These are phyloP conservation scores for Hamigera avellanea DNA, from an alignment of 495 filamentous ascomycete genomes.

Conservation along the genomic window DNA sequence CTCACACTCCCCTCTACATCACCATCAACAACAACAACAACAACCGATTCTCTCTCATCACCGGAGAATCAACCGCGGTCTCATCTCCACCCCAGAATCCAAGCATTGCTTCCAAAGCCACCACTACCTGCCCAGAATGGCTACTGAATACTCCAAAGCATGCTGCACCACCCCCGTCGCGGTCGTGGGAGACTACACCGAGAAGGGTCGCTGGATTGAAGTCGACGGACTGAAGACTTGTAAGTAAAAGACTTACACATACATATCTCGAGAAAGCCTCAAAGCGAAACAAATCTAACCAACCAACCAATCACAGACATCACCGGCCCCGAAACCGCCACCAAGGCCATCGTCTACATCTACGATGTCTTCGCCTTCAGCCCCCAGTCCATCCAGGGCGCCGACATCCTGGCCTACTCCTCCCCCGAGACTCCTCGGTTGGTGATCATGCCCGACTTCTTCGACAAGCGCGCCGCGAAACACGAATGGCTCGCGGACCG, in stretches of 20 bases:
- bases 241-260: slow-evolving; percentile 7
- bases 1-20: too few relatives aligned
- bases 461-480: slow-evolving; percentile 7
- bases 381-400: slow-evolving; percentile 18
- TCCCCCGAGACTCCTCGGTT: slow-evolving; percentile 10
- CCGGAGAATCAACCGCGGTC: too few relatives aligned
- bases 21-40: background rate
- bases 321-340: slow-evolving; percentile 12
- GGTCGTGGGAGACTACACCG: slow-evolving; percentile 9
- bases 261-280: too few relatives aligned
- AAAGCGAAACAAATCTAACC: background rate
- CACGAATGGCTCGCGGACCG: slow-evolving; percentile 11
- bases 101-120: too few relatives aligned
- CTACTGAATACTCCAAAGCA: slow-evolving; percentile 2
- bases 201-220: slow-evolving; percentile 12
- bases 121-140: background rate
- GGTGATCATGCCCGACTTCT: slow-evolving; percentile 25
- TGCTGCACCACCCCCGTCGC: slow-evolving; percentile 4
- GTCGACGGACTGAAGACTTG: slow-evolving; percentile 18
- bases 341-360: slow-evolving; percentile 14
- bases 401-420: slow-evolving; percentile 8
- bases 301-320: too few relatives aligned
- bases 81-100: too few relatives aligned
- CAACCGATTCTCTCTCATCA: background rate
- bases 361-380: slow-evolving; percentile 19